phyloP scores from a whole-genome alignment of 805 yeast genomes.

The Candida xyloterini region DNA sequence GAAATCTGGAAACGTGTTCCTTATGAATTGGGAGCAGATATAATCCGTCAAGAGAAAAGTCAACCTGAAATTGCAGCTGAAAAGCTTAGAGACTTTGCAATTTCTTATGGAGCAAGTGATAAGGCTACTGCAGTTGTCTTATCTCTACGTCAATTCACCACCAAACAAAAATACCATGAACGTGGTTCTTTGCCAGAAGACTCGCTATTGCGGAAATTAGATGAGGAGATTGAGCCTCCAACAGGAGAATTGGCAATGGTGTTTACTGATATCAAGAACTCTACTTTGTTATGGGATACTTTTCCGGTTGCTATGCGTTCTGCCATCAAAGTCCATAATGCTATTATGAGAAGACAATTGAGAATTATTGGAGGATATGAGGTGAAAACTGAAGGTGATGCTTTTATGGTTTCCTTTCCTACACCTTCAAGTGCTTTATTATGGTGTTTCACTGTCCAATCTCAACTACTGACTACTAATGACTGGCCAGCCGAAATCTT shows the following conservation, averaged over 20 bases:
- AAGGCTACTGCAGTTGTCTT: slow-evolving; percentile 80
- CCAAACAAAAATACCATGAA: slow-evolving; percentile 34
- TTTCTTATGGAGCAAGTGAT: slow-evolving; percentile 83
- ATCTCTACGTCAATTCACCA: slow-evolving; percentile 55
- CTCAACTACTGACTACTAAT: slow-evolving; percentile 67
- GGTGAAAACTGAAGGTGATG: slow-evolving; percentile 99
- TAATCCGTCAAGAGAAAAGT: slow-evolving; percentile 73
- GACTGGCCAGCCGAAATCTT: slow-evolving; percentile 97
- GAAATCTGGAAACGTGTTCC: slow-evolving; percentile 84
- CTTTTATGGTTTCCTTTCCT: slow-evolving; percentile 96
- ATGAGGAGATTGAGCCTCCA: slow-evolving; percentile 92
- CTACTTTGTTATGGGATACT: slow-evolving; percentile 91
- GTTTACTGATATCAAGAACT: slow-evolving; percentile 94
- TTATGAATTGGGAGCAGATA: slow-evolving; percentile 84
- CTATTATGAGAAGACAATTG: slow-evolving; percentile 89
- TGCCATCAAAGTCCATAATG: slow-evolving; percentile 91
- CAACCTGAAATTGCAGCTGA: slow-evolving; percentile 92
- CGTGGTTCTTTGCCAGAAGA: slow-evolving; percentile 60
- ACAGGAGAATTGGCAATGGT: slow-evolving; percentile 93
- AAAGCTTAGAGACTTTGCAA: slow-evolving; percentile 88
- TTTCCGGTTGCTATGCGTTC: slow-evolving; percentile 93
- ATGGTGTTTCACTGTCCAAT: slow-evolving; percentile 94
- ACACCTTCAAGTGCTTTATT: slow-evolving; percentile 84
- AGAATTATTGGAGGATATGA: slow-evolving; percentile 96
- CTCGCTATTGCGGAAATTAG: slow-evolving; percentile 74